These are phyloP conservation scores for Torulaspora indica DNA, from an alignment of 805 yeast species.

Conservation along the genomic window DNA sequence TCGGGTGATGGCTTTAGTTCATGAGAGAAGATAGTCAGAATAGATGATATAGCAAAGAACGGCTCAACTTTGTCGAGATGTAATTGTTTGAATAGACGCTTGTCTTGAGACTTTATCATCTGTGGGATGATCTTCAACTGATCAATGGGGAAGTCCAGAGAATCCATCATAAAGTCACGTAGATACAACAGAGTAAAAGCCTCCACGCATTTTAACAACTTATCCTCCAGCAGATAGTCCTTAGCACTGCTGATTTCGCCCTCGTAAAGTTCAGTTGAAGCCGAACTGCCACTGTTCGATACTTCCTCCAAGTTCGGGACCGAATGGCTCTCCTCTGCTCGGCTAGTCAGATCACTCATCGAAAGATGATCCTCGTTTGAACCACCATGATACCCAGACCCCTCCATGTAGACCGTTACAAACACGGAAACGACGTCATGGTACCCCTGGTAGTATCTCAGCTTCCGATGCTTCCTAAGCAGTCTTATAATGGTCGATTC, in stretches of 20 bases:
- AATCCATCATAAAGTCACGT: conserved; percentile 80
- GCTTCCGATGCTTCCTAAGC: conserved; percentile 53
- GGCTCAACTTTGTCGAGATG: conserved; percentile 47
- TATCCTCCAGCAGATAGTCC: conserved; percentile 24
- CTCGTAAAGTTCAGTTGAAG: conserved; percentile 17
- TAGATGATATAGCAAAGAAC: conserved; percentile 66
- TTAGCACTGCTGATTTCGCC: conserved; percentile 7
- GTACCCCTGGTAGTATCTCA: conserved; percentile 86
- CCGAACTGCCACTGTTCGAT: conserved; percentile 15
- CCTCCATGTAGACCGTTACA: conserved; percentile 45
- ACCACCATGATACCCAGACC: conserved; percentile 7
- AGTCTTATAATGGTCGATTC: conserved; percentile 46
- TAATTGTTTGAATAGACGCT: conserved; percentile 36
- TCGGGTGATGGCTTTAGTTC: conserved; percentile 41
- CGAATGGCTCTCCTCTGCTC: conserved; percentile 11
- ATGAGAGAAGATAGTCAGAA: conserved; percentile 76
- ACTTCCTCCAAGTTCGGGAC: conserved; percentile 8
- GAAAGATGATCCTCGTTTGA: conserved; percentile 10
- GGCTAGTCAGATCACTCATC: conserved; percentile 22
- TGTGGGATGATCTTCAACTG: conserved; percentile 66
- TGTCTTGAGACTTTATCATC: conserved; percentile 49
- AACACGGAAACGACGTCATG: conserved; percentile 79
- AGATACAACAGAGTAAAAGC: conserved; percentile 55
- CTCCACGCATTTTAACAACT: conserved; percentile 46
- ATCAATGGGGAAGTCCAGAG: conserved; percentile 58